Base-by-base conservation (phyloP, 1,139 yeast species). In the Cylindricascospora bacillispora region DNA sequence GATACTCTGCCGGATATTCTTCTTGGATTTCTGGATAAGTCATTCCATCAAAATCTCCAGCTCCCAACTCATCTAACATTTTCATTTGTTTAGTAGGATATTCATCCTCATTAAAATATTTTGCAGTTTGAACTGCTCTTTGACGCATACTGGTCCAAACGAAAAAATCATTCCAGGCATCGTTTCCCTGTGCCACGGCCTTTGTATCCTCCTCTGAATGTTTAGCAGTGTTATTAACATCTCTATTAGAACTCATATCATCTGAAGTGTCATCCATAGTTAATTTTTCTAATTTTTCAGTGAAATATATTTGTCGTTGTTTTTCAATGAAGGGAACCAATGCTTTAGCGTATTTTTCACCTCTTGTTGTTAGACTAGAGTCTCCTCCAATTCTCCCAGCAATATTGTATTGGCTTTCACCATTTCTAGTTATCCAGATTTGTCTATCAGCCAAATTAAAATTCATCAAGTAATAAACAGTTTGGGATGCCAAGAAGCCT, bases 351-450 rank as follows among this genome's bases (percentile, higher is more conserved):
- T 82, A 89, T 47, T 67, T 74, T 19, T 56, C 57, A 19, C 98
- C 98, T 34, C 94, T 70, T 37, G 69, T 65, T 0, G 97, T 86
- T 30, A 89, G 60, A 17, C 64, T 63, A 1, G 95, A 77, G 51
- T 89, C 92, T 14, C 97, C 95, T 10, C 98, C 97, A 40, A 89
- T 81, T 36, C 73, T 66, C 6, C 97, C 97, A 31, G 63, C 56
- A 17, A 82, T 74, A 52, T 86, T 89, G 51, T 83, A 95, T 27
- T 68, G 68, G 39, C 86, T 73, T 55, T 89, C 97, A 30, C 97
- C 97, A 50, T 86, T 95, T 39, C 97, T 69, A 1, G 95, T 77
- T 39, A 89, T 79, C 93, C 95, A 89, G 30, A 89, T 85, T 54
- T 83, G 94, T 36, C 97, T 70, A 51, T 83, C 93, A 35, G 82